Base-by-base conservation (phyloP, 345 rosid species). In the Lepidium sativum region DNA sequence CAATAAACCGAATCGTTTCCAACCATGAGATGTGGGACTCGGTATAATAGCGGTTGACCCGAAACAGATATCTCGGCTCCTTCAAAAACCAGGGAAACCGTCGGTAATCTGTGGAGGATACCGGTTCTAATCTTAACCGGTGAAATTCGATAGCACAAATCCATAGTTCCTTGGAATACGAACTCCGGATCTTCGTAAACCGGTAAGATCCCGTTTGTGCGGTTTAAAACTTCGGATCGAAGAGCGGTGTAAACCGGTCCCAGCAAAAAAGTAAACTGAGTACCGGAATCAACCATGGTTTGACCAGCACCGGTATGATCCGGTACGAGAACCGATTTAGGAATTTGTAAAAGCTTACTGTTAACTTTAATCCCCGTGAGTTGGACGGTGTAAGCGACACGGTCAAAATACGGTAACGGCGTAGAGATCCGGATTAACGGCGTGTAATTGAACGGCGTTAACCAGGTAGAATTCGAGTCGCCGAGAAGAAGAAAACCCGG, bases 221-320 rank as follows among this genome's bases (percentile, higher is more conserved):
- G 91, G 63, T 78, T 85, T 53, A 87, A 33, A 49, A 87, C 89
- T 55, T 85, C 97, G 40, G 69, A 33, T 49, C 80, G 73, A 31
- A 92, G 74, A 0, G 85, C 91, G 4, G 74, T 67, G 71, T 92
- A 92, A 67, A 83, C 95, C 44, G 89, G 89, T 7, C 97, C 97
- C 3, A 92, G 87, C 17, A 92, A 73, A 86, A 84, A 92, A 9
- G 86, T 84, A 75, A 92, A 92, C 63, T 92, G 98, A 10, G 98
- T 84, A 25, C 98, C 97, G 37, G 96, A 91, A 61, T 91, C 96
- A 6, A 91, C 89, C 96, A 91, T 91, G 13, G 98, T 92, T 59
- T 92, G 98, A 64, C 97, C 97, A 6, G 95, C 97, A 20, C 98
- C 97, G 34, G 98, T 87, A 45, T 92, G 97, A 34, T 92, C 98